Percentiles rank a stretch among this genome's conserved stretches.
Conservation (phyloP, 495 filamentous ascomycete species). For the Aspergillus steynii region DNA sequence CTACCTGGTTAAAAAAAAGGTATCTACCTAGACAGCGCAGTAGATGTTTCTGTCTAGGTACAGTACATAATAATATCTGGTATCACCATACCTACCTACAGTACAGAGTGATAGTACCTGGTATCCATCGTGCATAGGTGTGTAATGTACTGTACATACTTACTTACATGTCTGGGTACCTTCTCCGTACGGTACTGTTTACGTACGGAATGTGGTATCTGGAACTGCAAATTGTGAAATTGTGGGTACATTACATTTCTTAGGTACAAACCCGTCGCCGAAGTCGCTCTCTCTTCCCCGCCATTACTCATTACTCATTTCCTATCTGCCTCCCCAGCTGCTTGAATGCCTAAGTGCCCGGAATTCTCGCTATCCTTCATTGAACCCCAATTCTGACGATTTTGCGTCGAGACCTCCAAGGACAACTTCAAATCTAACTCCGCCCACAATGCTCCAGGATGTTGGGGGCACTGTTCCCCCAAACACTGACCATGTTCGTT, state of each 20-base stretch:
- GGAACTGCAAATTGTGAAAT: not conserved
- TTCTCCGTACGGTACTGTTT: too few species aligned
- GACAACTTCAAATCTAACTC: not conserved
- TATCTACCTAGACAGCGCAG: too few species aligned
- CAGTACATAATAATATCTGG: too few species aligned
- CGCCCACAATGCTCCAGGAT: constrained; percentile 38
- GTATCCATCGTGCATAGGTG: too few species aligned
- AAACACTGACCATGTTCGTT: constrained; percentile 57
- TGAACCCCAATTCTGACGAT: not conserved
- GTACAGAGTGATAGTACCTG: too few species aligned
- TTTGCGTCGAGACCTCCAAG: not conserved
- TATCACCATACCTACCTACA: too few species aligned
- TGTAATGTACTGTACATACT: too few species aligned
- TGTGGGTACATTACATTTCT: not conserved
- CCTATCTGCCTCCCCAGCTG: not conserved
- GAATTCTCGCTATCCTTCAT: not conserved
- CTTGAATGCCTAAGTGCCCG: not conserved
- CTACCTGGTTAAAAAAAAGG: too few species aligned
- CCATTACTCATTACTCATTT: constrained; percentile 9
- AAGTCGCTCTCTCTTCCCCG: constrained; percentile 30
- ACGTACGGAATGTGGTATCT: too few species aligned
- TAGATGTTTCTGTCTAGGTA: too few species aligned
- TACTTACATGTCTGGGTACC: too few species aligned
- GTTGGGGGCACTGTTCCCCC: constrained; percentile 47
- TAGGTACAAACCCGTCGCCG: constrained; percentile 32